Evolutionary conservation across 2,329 filamentous ascomycete genomes (phyloP).

Genomic region (Metarhizium anisopliae): DNA sequence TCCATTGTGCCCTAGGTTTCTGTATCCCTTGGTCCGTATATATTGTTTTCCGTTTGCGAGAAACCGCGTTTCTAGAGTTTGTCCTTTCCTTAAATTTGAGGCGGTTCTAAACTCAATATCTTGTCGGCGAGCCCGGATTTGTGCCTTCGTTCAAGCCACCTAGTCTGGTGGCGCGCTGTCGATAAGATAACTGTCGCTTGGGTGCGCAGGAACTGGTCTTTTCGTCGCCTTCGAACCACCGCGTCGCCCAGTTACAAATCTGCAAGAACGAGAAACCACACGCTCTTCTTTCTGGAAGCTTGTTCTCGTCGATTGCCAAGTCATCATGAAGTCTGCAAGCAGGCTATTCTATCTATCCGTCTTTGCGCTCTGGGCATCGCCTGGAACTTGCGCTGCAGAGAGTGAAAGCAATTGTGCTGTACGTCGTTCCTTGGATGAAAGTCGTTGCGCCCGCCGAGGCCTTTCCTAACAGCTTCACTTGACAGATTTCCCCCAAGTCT

Average conservation of each 20-base stretch:
- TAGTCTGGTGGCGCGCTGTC: background rate
- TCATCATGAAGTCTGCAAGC: constrained; percentile 42
- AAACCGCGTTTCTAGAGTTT: background rate
- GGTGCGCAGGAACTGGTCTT: background rate
- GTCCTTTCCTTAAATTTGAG: no score
- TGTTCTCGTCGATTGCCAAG: background rate
- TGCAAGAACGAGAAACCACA: background rate
- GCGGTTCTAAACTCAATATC: background rate
- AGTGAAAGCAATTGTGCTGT: constrained; percentile 44
- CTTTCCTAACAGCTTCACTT: constrained; percentile 5
- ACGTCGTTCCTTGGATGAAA: constrained; percentile 21
- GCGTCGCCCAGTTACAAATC: background rate
- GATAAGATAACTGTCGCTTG: background rate
- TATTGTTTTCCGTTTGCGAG: background rate
- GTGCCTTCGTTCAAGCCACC: background rate
- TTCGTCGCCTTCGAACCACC: background rate
- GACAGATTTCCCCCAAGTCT: constrained; percentile 74
- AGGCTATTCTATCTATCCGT: constrained; percentile 47
- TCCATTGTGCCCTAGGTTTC: background rate
- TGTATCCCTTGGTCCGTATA: background rate
- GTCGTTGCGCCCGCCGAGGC: background rate
- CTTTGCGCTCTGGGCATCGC: constrained; percentile 44
- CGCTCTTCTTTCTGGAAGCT: background rate
- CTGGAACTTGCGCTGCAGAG: constrained; percentile 32
- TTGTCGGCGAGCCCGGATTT: background rate